phyloP scores from a whole-genome alignment of 768 basidiomycete genomes.

The Phylloporus sp. region DNA sequence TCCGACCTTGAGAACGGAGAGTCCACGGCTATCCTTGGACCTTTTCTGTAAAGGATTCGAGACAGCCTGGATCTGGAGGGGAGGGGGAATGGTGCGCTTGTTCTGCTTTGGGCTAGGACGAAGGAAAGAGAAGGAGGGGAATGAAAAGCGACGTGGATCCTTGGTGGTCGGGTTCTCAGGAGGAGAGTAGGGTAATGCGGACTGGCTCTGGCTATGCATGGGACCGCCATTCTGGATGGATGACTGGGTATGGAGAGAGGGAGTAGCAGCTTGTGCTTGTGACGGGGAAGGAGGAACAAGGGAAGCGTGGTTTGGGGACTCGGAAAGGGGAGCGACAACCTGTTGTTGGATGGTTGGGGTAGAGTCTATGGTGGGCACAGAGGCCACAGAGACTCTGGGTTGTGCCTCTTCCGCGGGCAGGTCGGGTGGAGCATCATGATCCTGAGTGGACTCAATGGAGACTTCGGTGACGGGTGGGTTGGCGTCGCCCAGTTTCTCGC shows the following conservation, averaged over 20 bases:
- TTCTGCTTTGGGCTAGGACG: slow-evolving; percentile 31
- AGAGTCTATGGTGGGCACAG: slow-evolving; percentile 22
- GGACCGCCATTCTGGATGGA: slow-evolving; percentile 13
- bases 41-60: slow-evolving; percentile 41
- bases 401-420: not conserved
- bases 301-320: slow-evolving; percentile 17
- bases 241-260: slow-evolving; percentile 14
- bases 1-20: slow-evolving; percentile 31
- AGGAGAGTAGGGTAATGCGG: slow-evolving; percentile 23
- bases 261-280: slow-evolving; percentile 1
- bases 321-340: slow-evolving; percentile 10
- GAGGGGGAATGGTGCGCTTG: slow-evolving; percentile 12
- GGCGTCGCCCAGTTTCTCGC: not conserved
- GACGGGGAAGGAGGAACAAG: slow-evolving; percentile 17
- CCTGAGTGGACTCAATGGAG: not conserved
- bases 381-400: slow-evolving; percentile 16
- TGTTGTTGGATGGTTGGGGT: slow-evolving; percentile 17
- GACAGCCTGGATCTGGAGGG: slow-evolving; percentile 16
- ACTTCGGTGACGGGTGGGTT: slow-evolving; percentile 2
- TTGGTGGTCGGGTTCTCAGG: slow-evolving; percentile 11
- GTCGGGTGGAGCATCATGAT: slow-evolving; percentile 2
- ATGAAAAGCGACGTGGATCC: slow-evolving; percentile 44
- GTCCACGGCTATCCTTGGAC: slow-evolving; percentile 31
- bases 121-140: slow-evolving; percentile 44
- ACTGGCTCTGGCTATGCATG: slow-evolving; percentile 27